phyloP scores from a whole-genome alignment of 331 rosid species.

The Malus hybrid region DNA sequence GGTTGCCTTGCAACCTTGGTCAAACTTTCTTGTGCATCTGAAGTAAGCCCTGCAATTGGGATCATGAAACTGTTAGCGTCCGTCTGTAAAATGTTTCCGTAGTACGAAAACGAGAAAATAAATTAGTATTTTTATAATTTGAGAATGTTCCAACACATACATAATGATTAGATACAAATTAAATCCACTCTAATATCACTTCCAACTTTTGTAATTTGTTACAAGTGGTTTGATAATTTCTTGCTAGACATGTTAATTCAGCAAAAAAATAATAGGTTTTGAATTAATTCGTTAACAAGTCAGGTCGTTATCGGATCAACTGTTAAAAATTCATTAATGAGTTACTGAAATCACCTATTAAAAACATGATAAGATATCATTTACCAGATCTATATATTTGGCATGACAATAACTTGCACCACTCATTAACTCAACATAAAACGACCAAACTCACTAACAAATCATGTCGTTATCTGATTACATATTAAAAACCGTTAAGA shows the following conservation, averaged over 20 bases:
- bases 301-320: too few species aligned
- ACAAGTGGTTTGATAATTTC: not conserved
- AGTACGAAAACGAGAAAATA: not conserved
- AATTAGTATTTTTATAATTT: not conserved
- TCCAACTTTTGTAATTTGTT: not conserved
- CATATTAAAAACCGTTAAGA: too few species aligned
- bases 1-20: slow-evolving; percentile 54
- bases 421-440: too few species aligned
- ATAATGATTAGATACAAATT: not conserved
- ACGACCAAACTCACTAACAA: accelerated
- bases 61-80: not conserved
- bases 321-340: too few species aligned
- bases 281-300: accelerated
- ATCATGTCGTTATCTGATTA: too few species aligned
- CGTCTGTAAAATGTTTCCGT: not conserved
- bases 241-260: not conserved
- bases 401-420: too few species aligned
- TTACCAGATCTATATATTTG: too few species aligned
- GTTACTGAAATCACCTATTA: too few species aligned
- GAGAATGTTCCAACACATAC: not conserved
- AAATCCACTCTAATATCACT: not conserved
- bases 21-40: slow-evolving; percentile 61
- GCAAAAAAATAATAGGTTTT: accelerated
- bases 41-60: slow-evolving; percentile 53
- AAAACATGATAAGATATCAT: too few species aligned